These are phyloP conservation scores for Exophiala viscosa DNA, from an alignment of 2,329 filamentous ascomycete genomes.

Conservation along the genomic window DNA sequence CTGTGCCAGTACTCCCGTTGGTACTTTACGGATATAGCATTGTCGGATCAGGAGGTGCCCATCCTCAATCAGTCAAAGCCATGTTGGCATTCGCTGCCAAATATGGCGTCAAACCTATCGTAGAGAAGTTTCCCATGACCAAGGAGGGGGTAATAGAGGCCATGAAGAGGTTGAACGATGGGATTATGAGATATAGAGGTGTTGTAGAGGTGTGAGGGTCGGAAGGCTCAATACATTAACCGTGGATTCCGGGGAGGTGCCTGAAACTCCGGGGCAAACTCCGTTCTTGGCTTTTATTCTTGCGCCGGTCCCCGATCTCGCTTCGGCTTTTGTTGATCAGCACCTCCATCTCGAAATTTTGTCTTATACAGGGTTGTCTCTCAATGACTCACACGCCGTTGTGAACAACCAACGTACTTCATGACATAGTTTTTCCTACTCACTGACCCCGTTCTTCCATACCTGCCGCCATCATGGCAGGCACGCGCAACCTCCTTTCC, in stretches of 20 bases:
- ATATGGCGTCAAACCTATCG: constrained; percentile 61
- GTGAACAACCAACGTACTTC: not conserved
- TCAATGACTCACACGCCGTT: constrained; percentile 7
- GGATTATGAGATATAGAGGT: constrained; percentile 49
- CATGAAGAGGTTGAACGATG: constrained; percentile 46
- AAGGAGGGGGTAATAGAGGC: constrained; percentile 47
- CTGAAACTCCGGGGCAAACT: not conserved
- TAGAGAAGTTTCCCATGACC: constrained; percentile 61
- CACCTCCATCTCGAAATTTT: not conserved
- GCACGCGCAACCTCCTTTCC: constrained; percentile 38
- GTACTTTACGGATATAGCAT: constrained; percentile 12
- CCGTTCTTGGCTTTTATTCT: not conserved
- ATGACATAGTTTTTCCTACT: constrained; percentile 1
- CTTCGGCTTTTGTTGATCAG: not conserved
- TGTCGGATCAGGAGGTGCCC: constrained; percentile 15
- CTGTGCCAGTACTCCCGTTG: constrained; percentile 14
- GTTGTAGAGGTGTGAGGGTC: constrained; percentile 29
- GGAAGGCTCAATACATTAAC: not conserved
- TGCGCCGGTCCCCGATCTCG: not conserved
- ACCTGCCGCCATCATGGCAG: constrained; percentile 37
- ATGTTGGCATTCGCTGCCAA: constrained; percentile 62
- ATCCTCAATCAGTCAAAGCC: constrained; percentile 57
- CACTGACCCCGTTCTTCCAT: not conserved
- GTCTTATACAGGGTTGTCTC: not conserved
- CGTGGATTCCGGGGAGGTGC: not conserved